Evolutionary conservation across 495 filamentous ascomycete species (phyloP).

Genomic region (Penicillium desertorum): DNA sequence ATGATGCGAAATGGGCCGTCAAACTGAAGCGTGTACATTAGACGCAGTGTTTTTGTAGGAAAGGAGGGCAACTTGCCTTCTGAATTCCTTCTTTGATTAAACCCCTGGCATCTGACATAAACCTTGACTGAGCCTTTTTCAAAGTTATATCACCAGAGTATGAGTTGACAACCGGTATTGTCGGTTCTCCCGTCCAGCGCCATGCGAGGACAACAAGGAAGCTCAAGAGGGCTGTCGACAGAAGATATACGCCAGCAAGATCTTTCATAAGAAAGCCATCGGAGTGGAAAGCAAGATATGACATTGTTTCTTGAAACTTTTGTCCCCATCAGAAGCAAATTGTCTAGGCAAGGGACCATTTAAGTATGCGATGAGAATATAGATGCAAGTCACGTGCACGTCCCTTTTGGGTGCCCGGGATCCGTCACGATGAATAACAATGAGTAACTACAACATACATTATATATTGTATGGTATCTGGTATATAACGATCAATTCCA

Average conservation of each 20-base stretch:
- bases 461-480: background rate
- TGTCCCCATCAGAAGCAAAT: background rate
- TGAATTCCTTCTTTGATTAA: slow-evolving; percentile 2
- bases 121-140: background rate
- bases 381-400: background rate
- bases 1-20: slow-evolving; percentile 19
- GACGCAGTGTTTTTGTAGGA: background rate
- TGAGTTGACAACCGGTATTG: slow-evolving; percentile 1
- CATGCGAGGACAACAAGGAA: background rate
- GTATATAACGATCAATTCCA: background rate
- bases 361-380: background rate
- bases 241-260: background rate
- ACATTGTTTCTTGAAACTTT: background rate
- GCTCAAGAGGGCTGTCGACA: background rate
- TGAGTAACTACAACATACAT: background rate
- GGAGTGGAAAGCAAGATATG: background rate
- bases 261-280: background rate
- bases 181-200: background rate
- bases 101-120: slow-evolving; percentile 1
- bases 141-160: background rate
- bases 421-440: background rate
- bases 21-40: slow-evolving; percentile 5
- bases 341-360: background rate
- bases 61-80: background rate
- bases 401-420: no score